Evolutionary conservation across 768 basidiomycete genomes (phyloP), one percentile per base, ranked within the genome.

Genomic region (Leucosporidium scottii): DNA sequence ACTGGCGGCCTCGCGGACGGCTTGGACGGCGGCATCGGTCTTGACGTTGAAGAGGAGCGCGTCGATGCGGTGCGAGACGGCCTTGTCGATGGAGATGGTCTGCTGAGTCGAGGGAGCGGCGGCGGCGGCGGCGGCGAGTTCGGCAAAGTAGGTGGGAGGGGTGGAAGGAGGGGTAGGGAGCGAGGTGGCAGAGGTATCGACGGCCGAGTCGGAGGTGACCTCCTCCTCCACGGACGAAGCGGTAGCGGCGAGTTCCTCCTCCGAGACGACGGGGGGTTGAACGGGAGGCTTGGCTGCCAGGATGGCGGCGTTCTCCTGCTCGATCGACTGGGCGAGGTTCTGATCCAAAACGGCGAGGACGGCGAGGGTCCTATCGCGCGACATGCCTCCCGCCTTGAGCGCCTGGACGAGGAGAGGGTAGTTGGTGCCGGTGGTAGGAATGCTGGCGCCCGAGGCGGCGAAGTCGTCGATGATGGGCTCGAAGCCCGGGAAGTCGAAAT

Each of bases 381-480:
- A 47, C 21, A 62, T n/a, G 25, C 65, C 65, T 44, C 28, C 47
- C 5, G 28, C 23, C 39, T 54, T 51, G 48, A 72, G 70, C 36
- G 62, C 48, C 51, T 4, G 48, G 1, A 49, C 64, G 55, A 72
- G 31, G 6, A 23, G 9, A 5, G 39, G 61, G 49, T 68, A 72
- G 62, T 72, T 59, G 47, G 39, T 36, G 0, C 61, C 36, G 4
- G 62, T 59, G 27, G 64, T 49, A 57, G 58, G 59, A 21, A 69
- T 44, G 39, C 13, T 44, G 39, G 39, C 77, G 25, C 71, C 72
- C 3, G 56, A 23, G 3, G 31, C 50, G 36, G 64, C 44, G 20
- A 73, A 66, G 60, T 75, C 68, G 12, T 69, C 31, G 61, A 73
- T 64, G 44, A 74, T 57, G 20, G 55, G 47, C 4, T 74, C 51